Percentiles rank a stretch among this genome's conserved stretches.
phyloP scores from a whole-genome alignment of 2,329 filamentous ascomycete species.

The Leptographium lundbergii region DNA sequence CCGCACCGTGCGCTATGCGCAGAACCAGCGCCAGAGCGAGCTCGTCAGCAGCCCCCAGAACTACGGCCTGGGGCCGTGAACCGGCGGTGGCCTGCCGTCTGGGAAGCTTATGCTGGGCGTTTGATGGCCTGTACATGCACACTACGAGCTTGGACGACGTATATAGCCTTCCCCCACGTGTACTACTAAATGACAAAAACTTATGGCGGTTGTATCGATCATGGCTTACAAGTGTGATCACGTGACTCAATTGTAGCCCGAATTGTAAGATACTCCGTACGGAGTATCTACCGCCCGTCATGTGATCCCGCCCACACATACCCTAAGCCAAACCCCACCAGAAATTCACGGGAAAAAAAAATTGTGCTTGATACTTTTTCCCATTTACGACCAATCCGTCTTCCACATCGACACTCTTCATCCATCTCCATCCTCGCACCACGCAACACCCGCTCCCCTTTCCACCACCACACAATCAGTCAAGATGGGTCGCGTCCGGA shows the following conservation, averaged over 20 bases:
- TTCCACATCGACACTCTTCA: not conserved
- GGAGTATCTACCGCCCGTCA: no score
- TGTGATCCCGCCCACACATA: not conserved
- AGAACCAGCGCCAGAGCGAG: conserved; percentile 11
- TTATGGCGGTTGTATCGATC: not conserved
- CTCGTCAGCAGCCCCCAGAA: conserved; percentile 22
- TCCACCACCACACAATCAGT: conserved; percentile 25
- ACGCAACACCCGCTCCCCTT: conserved; percentile 12
- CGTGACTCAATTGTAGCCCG: not conserved
- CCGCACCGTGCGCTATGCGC: not conserved
- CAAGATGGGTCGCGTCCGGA: conserved; percentile 60
- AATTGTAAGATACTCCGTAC: no score
- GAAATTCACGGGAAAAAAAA: not conserved
- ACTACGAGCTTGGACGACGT: not conserved
- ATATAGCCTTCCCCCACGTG: not conserved
- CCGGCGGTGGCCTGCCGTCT: no score
- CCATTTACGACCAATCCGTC: not conserved
- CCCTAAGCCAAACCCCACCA: conserved; percentile 4
- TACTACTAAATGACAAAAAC: conserved; percentile 6
- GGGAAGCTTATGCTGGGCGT: not conserved
- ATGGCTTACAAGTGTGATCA: not conserved
- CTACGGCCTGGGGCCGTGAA: conserved; percentile 22
- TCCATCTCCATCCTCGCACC: not conserved
- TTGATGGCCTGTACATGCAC: no score
- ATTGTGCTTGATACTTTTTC: not conserved